Evolutionary conservation across 2,329 filamentous ascomycete species (phyloP).

Genomic region (Calcarisporium arbuscula): DNA sequence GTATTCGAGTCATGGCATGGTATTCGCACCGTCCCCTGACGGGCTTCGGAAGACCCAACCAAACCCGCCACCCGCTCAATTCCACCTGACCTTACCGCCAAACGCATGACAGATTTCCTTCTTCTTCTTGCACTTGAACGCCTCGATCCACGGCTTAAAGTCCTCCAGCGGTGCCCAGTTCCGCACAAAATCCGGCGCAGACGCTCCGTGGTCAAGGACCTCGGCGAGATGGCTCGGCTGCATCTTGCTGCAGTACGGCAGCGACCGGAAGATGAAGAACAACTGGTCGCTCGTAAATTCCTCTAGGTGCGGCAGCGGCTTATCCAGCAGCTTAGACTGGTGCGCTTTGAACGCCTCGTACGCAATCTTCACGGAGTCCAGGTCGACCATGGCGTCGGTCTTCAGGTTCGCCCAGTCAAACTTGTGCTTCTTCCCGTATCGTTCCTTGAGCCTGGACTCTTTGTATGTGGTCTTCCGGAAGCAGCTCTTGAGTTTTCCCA

Average conservation of each 20-base stretch:
- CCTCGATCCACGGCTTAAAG: constrained; percentile 10
- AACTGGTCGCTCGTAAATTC: constrained; percentile 52
- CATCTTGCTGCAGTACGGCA: constrained; percentile 42
- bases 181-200: constrained; percentile 11
- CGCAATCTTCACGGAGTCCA: constrained; percentile 41
- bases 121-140: constrained; percentile 11
- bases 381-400: constrained; percentile 8
- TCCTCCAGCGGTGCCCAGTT: constrained; percentile 9
- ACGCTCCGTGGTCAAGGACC: background rate
- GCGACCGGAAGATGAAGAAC: constrained; percentile 53
- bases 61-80: too few species aligned
- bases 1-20: too few species aligned
- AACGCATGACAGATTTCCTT: constrained; percentile 9
- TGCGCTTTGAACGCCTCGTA: constrained; percentile 50
- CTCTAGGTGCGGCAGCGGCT: constrained; percentile 47
- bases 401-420: too few species aligned
- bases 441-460: too few species aligned
- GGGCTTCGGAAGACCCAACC: too few species aligned
- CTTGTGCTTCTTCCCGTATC: too few species aligned
- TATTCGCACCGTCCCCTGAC: too few species aligned
- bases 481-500: too few species aligned
- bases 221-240: background rate
- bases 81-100: background rate
- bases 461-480: too few species aligned
- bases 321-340: too few species aligned